Base-by-base conservation (phyloP, 352 stramenopile species). In the Proteromonas lacertae region DNA sequence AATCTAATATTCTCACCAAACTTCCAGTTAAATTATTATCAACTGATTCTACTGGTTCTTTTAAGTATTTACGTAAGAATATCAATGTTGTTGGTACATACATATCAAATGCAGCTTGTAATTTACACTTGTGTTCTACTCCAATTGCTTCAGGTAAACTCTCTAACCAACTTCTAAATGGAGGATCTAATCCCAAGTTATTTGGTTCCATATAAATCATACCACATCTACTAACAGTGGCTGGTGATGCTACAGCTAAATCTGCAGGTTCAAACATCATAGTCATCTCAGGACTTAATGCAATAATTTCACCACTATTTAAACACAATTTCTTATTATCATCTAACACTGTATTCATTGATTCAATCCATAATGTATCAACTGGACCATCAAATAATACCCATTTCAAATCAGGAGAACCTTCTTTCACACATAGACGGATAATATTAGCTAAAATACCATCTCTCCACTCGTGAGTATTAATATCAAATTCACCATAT, bases 181-280 rank as follows among this genome's bases (percentile, higher is more conserved):
- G 50, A 0, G 72, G 60, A 33, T 84, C 69, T 37, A 76, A 78
- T 2, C 76, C 76, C 0, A 92, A 53, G 1, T 68, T 74, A 9
- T 64, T 72, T 0, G 71, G 71, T 41, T 90, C 74, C 68, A 90
- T 90, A 55, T 91, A 91, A 19, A 91, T 74, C 70, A 91, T 89
- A 23, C 76, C 76, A 6, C 72, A 84, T 22, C 76, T 58, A 41
- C 58, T 78, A 16, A 91, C 76, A 0, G 76, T 91, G 9, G 76
- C 76, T 0, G 76, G 76, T 0, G 67, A 86, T 12, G 76, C 76
- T 10, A 90, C 76, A 0, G 65, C 75, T 1, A 91, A 47, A 43
- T 90, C 76, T 47, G 90, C 71, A 4, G 86, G 70, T 42, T 91
- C 76, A 35, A 91, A 91, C 67, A 91, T 88, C 72, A 91, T 90